These are phyloP conservation scores for Trametes polyzona DNA, from an alignment of 1,284 basidiomycete genomes.

Conservation along the genomic window DNA sequence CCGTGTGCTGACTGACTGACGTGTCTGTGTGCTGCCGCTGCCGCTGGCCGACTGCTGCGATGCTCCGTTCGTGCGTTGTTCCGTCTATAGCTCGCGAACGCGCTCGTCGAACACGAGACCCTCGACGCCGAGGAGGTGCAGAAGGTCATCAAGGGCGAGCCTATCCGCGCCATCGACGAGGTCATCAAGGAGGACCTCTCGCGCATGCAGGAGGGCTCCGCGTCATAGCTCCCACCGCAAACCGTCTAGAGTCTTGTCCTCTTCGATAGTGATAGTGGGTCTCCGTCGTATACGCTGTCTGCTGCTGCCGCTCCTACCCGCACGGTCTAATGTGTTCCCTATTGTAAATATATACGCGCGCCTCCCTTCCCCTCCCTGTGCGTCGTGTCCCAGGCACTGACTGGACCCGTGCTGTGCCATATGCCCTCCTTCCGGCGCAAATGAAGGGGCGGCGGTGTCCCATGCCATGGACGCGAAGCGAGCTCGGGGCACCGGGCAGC, in stretches of 20 bases:
- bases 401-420: not conserved
- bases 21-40: no score
- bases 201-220: constrained; percentile 34
- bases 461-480: not conserved
- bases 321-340: constrained; percentile 15
- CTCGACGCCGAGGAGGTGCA: constrained; percentile 84
- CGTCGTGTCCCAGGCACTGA: constrained; percentile 2
- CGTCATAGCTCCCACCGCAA: constrained; percentile 21
- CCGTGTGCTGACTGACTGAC: constrained; percentile 14
- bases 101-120: constrained; percentile 94
- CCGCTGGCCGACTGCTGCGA: constrained; percentile 7
- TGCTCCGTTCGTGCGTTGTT: constrained; percentile 4
- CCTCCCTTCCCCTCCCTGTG: not conserved
- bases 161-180: constrained; percentile 69
- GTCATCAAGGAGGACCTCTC: constrained; percentile 61
- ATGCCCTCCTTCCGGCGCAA: not conserved
- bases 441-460: not conserved
- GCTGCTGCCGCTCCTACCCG: constrained; percentile 14
- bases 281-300: constrained; percentile 18
- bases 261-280: not conserved
- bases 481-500: not conserved
- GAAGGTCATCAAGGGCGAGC: constrained; percentile 82
- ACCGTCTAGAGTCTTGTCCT: not conserved
- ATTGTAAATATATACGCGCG: constrained; percentile 22
- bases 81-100: constrained; percentile 72